phyloP scores from a whole-genome alignment of 805 yeast genomes.

The Pichia nanzhaoensis region DNA sequence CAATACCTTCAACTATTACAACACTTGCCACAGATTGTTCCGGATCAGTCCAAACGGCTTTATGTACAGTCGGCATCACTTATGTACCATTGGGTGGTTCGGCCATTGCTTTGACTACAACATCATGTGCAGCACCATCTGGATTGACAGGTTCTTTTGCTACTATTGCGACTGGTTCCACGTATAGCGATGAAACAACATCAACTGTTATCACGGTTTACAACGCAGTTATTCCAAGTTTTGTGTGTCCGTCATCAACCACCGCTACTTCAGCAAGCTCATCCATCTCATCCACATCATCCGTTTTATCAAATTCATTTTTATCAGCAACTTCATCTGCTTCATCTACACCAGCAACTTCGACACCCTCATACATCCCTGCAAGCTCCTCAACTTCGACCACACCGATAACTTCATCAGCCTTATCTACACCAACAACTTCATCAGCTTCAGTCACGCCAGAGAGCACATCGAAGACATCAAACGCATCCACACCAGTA shows the following conservation, averaged over 20 bases:
- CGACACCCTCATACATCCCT: neutral
- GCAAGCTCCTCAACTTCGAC: constrained; percentile 3
- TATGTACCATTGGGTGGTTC: neutral
- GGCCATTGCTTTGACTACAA: constrained; percentile 1
- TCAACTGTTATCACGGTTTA: neutral
- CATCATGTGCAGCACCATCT: constrained; percentile 9
- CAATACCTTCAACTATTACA: neutral
- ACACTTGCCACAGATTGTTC: constrained; percentile 2
- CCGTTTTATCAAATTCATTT: neutral
- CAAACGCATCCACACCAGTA: too few species aligned
- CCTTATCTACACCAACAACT: neutral
- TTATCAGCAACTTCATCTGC: neutral
- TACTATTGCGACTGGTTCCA: neutral
- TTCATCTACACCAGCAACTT: constrained; percentile 4
- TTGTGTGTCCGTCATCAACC: neutral
- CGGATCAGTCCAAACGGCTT: neutral
- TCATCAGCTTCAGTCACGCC: constrained; percentile 1
- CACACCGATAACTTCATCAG: neutral
- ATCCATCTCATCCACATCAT: neutral
- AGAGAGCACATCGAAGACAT: too few species aligned
- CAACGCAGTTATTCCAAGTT: neutral
- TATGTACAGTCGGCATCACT: neutral
- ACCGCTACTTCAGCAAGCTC: neutral
- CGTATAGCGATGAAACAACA: constrained; percentile 1
- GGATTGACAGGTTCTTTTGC: constrained; percentile 9